These are phyloP conservation scores for Peronospora farinosa DNA, from an alignment of 352 stramenopile species.

Conservation along the genomic window DNA sequence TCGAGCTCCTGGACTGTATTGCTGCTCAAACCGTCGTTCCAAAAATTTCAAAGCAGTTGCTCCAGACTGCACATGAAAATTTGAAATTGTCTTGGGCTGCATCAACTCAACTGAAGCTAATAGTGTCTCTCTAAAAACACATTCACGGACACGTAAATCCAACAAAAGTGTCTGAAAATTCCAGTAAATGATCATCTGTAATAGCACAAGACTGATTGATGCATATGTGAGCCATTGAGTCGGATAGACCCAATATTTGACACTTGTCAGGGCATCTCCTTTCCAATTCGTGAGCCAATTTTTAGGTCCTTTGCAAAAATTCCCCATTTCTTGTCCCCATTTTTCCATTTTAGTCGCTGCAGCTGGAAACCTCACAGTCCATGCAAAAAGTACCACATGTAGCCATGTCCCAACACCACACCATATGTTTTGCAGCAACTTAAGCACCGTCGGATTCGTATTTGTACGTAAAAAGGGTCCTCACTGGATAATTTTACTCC, in stretches of 20 bases:
- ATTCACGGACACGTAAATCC: constrained; percentile 58
- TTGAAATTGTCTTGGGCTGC: constrained; percentile 15
- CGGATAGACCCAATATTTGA: constrained; percentile 62
- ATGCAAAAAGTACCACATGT: constrained; percentile 20
- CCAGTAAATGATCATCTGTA: constrained; percentile 43
- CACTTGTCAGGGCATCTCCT: constrained; percentile 20
- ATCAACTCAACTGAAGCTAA: constrained; percentile 32
- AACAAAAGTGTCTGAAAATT: constrained; percentile 46
- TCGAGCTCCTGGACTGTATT: constrained; percentile 25
- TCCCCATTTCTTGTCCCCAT: constrained; percentile 12
- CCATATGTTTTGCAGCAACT: constrained; percentile 15
- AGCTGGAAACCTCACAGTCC: constrained; percentile 20
- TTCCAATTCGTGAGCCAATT: constrained; percentile 22
- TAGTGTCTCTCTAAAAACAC: constrained; percentile 50
- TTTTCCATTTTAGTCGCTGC: constrained; percentile 17
- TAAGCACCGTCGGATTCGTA: constrained; percentile 3
- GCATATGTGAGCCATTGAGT: constrained; percentile 63
- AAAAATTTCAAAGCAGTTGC: constrained; percentile 37
- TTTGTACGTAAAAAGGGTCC: constrained; percentile 3
- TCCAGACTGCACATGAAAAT: constrained; percentile 12
- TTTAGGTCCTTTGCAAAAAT: constrained; percentile 6
- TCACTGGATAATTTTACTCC: constrained; percentile 8
- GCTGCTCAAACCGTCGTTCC: constrained; percentile 62
- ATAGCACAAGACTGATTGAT: constrained; percentile 36
- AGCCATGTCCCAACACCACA: constrained; percentile 14